These are phyloP conservation scores for Actinomortierella ambigua DNA, from an alignment of 371 early-diverging fungal species.

Conservation along the genomic window DNA sequence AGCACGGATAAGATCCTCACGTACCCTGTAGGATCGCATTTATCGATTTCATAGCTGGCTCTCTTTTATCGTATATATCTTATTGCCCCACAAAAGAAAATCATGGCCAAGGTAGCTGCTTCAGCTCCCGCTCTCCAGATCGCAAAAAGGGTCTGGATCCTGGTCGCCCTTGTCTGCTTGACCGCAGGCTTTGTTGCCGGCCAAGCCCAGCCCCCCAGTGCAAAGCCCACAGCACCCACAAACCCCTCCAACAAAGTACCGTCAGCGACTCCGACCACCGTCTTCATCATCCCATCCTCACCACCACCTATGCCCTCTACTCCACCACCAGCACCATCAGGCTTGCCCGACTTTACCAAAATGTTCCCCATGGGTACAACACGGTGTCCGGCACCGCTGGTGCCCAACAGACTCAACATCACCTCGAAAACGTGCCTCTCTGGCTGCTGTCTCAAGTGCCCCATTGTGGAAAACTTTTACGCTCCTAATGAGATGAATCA, in stretches of 20 bases:
- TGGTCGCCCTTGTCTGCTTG: not conserved
- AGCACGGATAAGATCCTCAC: not conserved
- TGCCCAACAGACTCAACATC: slow-evolving; percentile 19
- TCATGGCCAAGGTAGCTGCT: not conserved
- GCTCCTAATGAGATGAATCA: slow-evolving; percentile 15
- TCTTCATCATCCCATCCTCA: slow-evolving; percentile 9
- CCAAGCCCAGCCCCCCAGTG: slow-evolving; percentile 1
- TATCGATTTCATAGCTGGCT: not conserved
- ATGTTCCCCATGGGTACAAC: too few relatives aligned
- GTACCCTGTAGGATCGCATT: not conserved
- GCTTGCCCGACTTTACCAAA: slow-evolving; percentile 7
- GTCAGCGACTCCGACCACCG: slow-evolving; percentile 7
- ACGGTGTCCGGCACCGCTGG: slow-evolving; percentile 22
- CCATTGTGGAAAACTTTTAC: slow-evolving; percentile 26
- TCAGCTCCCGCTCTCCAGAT: not conserved
- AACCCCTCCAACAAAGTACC: too few relatives aligned
- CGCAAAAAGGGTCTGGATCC: too few relatives aligned
- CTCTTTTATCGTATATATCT: not conserved
- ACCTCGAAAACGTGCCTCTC: slow-evolving; percentile 18
- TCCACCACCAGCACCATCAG: not conserved
- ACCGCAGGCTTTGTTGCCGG: not conserved
- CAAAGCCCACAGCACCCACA: not conserved
- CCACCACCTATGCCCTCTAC: slow-evolving; percentile 2
- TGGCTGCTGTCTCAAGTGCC: slow-evolving; percentile 28
- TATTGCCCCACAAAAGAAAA: not conserved